These are phyloP conservation scores for Aspergillus pseudotamarii DNA, from an alignment of 2,329 filamentous ascomycete species.

Conservation along the genomic window DNA sequence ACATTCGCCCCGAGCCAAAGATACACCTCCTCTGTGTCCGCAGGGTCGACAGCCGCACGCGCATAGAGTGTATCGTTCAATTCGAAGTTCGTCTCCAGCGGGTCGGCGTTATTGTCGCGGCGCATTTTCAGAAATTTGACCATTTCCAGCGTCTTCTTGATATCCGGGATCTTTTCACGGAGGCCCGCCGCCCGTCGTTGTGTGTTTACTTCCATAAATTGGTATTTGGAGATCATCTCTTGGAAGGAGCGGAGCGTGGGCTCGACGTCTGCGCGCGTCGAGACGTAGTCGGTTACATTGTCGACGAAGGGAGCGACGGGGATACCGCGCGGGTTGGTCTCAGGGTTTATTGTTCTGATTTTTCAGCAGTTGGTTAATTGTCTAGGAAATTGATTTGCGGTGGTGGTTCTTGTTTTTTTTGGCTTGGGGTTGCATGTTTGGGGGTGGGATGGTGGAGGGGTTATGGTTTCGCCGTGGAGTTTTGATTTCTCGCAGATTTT, in stretches of 20 bases:
- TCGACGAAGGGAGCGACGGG: slow-evolving; percentile 51
- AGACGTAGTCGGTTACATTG: slow-evolving; percentile 51
- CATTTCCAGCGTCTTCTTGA: slow-evolving; percentile 91
- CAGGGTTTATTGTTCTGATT: slow-evolving; percentile 28
- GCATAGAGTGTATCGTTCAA: slow-evolving; percentile 95
- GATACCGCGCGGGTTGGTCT: slow-evolving; percentile 51
- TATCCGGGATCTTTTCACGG: slow-evolving; percentile 95
- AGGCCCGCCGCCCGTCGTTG: slow-evolving; percentile 79
- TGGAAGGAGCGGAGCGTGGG: slow-evolving; percentile 50
- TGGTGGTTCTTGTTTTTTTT: not conserved
- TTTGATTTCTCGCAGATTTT: not conserved
- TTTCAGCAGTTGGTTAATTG: slow-evolving; percentile 16
- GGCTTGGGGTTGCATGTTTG: not conserved
- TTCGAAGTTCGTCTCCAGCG: slow-evolving; percentile 88
- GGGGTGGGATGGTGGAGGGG: not conserved
- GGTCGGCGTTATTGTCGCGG: slow-evolving; percentile 60
- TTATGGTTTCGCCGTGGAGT: not conserved
- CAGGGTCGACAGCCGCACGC: slow-evolving; percentile 78
- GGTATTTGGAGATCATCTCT: slow-evolving; percentile 79
- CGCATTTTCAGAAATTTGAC: slow-evolving; percentile 81
- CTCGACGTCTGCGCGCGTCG: slow-evolving; percentile 49
- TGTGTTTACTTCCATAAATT: slow-evolving; percentile 97
- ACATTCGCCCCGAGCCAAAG: slow-evolving; percentile 98
- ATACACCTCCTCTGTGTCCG: slow-evolving; percentile 78
- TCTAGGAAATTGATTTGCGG: not conserved